phyloP scores from a whole-genome alignment of 495 filamentous ascomycete genomes.

The Corynascus novoguineensis region DNA sequence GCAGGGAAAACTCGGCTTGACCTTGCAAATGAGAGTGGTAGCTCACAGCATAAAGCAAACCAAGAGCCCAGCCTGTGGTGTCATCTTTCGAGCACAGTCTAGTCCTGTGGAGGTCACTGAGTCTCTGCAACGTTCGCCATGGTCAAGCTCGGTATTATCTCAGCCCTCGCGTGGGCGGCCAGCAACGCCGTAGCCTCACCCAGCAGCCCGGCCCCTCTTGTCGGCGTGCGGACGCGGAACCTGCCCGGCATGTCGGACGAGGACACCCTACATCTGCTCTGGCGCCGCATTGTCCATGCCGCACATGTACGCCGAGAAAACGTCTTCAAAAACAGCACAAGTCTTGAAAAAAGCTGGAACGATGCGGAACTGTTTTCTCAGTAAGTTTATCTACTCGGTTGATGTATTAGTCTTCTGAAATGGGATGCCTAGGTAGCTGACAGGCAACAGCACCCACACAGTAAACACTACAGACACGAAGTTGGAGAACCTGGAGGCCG shows the following conservation, averaged over 20 bases:
- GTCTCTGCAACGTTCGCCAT: background rate
- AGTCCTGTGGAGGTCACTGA: background rate
- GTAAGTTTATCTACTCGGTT: background rate
- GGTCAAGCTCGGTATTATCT: background rate
- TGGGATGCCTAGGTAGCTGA: background rate
- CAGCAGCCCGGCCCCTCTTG: background rate
- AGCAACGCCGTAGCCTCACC: background rate
- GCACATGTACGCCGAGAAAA: background rate
- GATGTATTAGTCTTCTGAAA: background rate
- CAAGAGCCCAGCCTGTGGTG: background rate
- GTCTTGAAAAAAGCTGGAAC: slow-evolving; percentile 4
- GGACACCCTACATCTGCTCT: background rate
- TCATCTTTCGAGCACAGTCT: no score
- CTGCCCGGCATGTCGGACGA: slow-evolving; percentile 1
- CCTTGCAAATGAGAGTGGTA: background rate
- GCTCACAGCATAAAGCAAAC: background rate
- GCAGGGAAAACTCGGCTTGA: background rate
- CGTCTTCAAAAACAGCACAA: slow-evolving; percentile 2
- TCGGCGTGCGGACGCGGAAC: slow-evolving; percentile 1
- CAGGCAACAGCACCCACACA: background rate
- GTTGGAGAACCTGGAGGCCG: background rate
- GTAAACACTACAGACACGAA: background rate
- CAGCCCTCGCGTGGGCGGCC: slow-evolving; percentile 7
- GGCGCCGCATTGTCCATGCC: background rate
- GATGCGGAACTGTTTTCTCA: background rate